Percentiles rank a stretch among this genome's conserved stretches.
phyloP scores from a whole-genome alignment of 495 filamentous ascomycete genomes.

The Aspergillus ellipticus region DNA sequence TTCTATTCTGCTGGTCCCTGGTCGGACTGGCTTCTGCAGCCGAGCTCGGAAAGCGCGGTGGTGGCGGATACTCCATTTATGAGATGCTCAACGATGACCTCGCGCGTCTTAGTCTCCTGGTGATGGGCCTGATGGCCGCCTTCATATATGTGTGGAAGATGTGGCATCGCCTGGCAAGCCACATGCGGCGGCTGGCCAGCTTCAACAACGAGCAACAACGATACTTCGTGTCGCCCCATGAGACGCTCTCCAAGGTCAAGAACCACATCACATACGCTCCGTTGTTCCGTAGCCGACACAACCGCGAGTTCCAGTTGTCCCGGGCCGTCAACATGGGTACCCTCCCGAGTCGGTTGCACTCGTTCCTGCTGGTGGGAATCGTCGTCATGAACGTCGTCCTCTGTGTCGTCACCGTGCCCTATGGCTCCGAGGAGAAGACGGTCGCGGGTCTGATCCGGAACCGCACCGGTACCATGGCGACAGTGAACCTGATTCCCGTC shows the following conservation, averaged over 20 bases:
- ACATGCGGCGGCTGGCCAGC: constrained; percentile 70
- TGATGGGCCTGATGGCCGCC: constrained; percentile 49
- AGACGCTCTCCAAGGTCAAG: constrained; percentile 63
- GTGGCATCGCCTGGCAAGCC: constrained; percentile 47
- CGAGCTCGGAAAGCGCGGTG: constrained; percentile 29
- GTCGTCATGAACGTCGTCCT: constrained; percentile 74
- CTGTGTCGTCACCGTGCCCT: constrained; percentile 70
- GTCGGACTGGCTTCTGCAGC: constrained; percentile 27
- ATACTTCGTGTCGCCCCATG: constrained; percentile 52
- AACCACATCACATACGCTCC: constrained; percentile 81
- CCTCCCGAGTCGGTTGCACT: constrained; percentile 80
- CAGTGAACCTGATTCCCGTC: constrained; percentile 76
- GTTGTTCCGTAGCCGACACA: constrained; percentile 76
- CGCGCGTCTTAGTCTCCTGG: constrained; percentile 38
- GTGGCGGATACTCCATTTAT: constrained; percentile 21
- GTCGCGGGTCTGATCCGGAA: constrained; percentile 61
- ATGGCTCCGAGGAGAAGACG: constrained; percentile 30
- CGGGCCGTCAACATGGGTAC: constrained; percentile 78
- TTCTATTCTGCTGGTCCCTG: constrained; percentile 23
- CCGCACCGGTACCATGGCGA: constrained; percentile 69
- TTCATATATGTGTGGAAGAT: constrained; percentile 52
- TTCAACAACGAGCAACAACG: constrained; percentile 67
- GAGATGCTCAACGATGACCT: constrained; percentile 37
- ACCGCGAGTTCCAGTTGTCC: constrained; percentile 77
- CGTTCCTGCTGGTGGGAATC: constrained; percentile 65